Evolutionary conservation across 768 basidiomycete genomes (phyloP).

Genomic region (Chlorophyllum brunneum): DNA sequence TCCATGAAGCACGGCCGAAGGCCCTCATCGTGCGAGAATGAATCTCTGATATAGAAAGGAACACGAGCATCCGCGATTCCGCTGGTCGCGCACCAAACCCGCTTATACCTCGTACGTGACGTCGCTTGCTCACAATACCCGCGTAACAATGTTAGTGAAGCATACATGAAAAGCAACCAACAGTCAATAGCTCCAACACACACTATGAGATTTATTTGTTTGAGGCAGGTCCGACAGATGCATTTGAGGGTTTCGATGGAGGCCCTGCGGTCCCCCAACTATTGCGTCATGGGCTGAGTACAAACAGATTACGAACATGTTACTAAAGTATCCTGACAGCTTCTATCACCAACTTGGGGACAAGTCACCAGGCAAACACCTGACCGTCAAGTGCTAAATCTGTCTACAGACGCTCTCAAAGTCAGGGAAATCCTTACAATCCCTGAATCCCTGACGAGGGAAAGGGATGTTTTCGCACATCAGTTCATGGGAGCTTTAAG

Average conservation of each 20-base stretch:
- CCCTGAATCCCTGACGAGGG: not conserved
- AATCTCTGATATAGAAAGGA: not conserved
- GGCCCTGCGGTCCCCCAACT: no score
- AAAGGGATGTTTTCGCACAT: not conserved
- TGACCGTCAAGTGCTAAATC: slow-evolving; percentile 8
- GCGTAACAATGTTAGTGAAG: slow-evolving; percentile 2
- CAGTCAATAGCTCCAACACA: not conserved
- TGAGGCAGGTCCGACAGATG: no score
- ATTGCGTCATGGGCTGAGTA: slow-evolving; percentile 8
- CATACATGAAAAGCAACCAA: not conserved
- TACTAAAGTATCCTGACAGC: slow-evolving; percentile 1
- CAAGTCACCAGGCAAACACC: slow-evolving; percentile 1
- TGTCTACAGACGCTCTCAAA: not conserved
- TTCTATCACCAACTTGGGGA: slow-evolving; percentile 6
- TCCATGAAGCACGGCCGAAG: slow-evolving; percentile 4
- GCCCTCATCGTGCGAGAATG: not conserved
- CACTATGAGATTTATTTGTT: not conserved
- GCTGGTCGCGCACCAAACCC: slow-evolving; percentile 5
- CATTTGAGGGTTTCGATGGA: no score
- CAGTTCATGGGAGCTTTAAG: not conserved
- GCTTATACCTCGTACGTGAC: slow-evolving; percentile 4
- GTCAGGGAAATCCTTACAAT: not conserved
- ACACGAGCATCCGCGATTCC: not conserved
- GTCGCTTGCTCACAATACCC: not conserved
- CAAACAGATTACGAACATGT: not conserved